Evolutionary conservation across 2,329 filamentous ascomycete genomes (phyloP).

Genomic region (Aspergillus quadrilineatus): DNA sequence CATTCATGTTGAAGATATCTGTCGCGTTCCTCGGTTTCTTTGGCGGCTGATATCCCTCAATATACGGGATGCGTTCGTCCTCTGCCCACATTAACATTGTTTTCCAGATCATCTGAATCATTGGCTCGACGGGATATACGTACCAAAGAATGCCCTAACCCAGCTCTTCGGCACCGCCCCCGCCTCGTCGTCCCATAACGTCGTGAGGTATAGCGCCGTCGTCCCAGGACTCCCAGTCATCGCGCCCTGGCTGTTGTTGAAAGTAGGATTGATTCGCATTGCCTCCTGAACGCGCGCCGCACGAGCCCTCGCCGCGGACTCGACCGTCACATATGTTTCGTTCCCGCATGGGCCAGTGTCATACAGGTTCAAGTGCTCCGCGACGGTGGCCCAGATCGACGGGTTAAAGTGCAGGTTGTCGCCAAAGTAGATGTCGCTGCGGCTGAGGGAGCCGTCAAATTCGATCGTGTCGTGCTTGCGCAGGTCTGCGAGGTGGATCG

Average conservation of each 20-base stretch:
- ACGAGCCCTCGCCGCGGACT: background rate
- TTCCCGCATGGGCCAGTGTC: background rate
- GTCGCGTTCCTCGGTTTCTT: background rate
- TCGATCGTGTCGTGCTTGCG: background rate
- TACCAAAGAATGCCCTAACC: conserved; percentile 8
- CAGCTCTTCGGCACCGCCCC: conserved; percentile 1
- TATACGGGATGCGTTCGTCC: conserved; percentile 11
- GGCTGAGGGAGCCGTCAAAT: conserved; percentile 1
- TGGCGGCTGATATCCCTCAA: conserved; percentile 2
- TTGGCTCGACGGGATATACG: background rate
- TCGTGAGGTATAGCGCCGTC: conserved; percentile 7
- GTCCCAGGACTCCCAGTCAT: background rate
- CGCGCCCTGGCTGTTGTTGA: background rate
- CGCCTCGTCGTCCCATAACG: conserved; percentile 4
- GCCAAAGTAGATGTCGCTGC: conserved; percentile 3
- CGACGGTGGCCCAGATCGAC: background rate
- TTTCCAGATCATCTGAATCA: background rate
- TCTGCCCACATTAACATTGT: background rate
- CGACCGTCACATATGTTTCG: background rate
- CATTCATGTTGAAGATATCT: background rate
- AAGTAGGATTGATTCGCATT: background rate
- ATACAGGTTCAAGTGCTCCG: background rate
- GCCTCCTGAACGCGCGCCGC: background rate
- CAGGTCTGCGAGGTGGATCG: conserved; percentile 7
- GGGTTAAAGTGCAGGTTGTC: conserved; percentile 7